Evolutionary conservation across 2,329 filamentous ascomycete species (phyloP), one percentile per base, ranked within the genome.

Genomic region (Venturia asperata): DNA sequence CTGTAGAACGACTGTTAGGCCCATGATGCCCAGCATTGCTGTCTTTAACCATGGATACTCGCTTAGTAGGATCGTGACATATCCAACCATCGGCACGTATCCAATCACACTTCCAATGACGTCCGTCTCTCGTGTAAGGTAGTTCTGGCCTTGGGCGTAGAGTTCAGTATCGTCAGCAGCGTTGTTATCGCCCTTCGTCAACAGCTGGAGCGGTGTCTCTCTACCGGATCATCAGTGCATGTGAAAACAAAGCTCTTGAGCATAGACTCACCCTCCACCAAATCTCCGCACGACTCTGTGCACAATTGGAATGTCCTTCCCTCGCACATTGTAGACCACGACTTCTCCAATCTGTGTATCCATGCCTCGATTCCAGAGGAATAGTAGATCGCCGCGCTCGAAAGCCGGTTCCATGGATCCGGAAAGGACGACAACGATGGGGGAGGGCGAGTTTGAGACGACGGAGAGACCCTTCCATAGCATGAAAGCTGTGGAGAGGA

Each of bases 121-220:
- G 74, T 97, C 93, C 73, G 89, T 84, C 69, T 81, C 77, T 66
- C 94, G 85, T 74, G 89, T 87, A 58, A 99, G 82, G 75, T 91
- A 96, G 73, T 91, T 90, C 78, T 99, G 93, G 21, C 89, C 91
- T 47, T 82, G 81, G 2, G 94, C 92, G 75, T 96, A 96, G 21
- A 89, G 83, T 74, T 97, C 92, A 19, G 91, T 96, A 75, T 99
- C 94, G 76, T 97, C 93, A 52, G 91, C 90, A 9, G 86, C 78
- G 75, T 99, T 99, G 82, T 97, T 99, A 79, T 99, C 94, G 70
- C 94, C 94, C 79, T 99, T 99, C 42, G 94, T 99, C 65, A 99
- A 84, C 24, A 99, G 85, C 73, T 91, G 78, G 42, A 84, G 75
- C 19, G 81, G 80, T 55, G 77, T 77, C 69, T 74, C 72, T 65